Base-by-base conservation (phyloP, 305 asterid species). In the Plantago lanceolata region DNA sequence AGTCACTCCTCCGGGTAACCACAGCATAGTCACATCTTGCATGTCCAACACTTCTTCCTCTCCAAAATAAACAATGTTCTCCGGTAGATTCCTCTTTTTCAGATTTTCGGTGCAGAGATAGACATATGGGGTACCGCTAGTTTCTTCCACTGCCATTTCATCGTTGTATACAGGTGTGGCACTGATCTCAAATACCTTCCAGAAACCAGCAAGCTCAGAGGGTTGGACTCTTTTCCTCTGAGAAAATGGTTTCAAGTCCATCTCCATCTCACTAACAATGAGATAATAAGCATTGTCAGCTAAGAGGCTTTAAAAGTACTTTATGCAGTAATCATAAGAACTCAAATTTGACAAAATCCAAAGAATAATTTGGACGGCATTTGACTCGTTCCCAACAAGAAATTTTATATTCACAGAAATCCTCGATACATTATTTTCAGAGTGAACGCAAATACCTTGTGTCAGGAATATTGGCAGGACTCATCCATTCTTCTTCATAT, bases 1-100 rank as follows among this genome's bases (percentile, higher is more conserved):
- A 9, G 96, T 93, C 72, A 90, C 87, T 16, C 99, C 96, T 19
- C 99, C 99, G 0, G 97, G 99, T 31, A 93, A 82, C 97, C 97
- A 93, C 54, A 93, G 79, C 21, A 93, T 78, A 0, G 95, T 58
- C 44, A 75, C 89, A 40, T 93, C 96, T 73, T 89, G 97, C 88
- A 89, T 80, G 71, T 87, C 99, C 51, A 79, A 62, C 82, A 87
- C 75, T 71, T 93, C 99, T 71, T 93, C 99, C 80, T 87, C 99
- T n/a, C 94, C 80, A 60, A 93, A 93, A 83, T 66, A 77, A 14
- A 73, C 77, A 13, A 79, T 78, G 68, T 72, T 81, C 59, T 85
- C 97, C 0, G 97, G 96, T 73, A 82, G 77, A 79, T 77, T 84
- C 77, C 99, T 81, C 65, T 83, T 93, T 77, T 90, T 93, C 8